These are phyloP conservation scores for Colletotrichum paranaense DNA, from an alignment of 2,329 filamentous ascomycete genomes.

Conservation along the genomic window DNA sequence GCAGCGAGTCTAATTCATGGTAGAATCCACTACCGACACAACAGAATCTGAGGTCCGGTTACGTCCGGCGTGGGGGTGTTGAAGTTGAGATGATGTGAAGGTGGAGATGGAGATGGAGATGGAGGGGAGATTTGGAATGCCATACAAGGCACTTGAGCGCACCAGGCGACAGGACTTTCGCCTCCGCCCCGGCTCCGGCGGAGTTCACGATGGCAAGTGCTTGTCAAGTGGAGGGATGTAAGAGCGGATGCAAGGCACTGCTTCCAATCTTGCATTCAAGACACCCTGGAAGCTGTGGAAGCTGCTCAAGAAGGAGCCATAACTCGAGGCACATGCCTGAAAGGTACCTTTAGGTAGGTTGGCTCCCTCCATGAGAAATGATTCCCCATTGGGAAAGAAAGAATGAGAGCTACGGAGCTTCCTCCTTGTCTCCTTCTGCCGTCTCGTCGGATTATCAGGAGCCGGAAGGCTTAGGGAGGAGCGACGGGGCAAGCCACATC, in stretches of 20 bases:
- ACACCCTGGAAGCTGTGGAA: background rate
- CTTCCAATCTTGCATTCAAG: background rate
- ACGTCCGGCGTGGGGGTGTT: background rate
- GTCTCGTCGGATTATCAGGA: background rate
- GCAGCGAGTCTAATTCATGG: background rate
- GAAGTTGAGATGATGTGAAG: background rate
- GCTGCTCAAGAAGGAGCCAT: background rate
- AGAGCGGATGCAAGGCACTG: constrained; percentile 2
- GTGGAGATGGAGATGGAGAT: background rate
- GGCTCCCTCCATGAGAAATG: constrained; percentile 4
- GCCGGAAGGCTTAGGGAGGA: constrained; percentile 11
- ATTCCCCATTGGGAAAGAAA: background rate
- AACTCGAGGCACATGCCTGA: background rate
- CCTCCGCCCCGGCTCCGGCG: background rate
- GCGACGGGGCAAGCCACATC: constrained; percentile 25
- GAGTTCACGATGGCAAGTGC: background rate
- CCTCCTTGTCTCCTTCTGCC: background rate
- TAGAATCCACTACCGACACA: background rate
- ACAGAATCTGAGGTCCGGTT: background rate
- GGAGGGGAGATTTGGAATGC: background rate
- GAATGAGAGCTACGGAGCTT: too few species aligned
- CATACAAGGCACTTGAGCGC: background rate
- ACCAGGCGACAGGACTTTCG: background rate
- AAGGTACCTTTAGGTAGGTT: background rate
- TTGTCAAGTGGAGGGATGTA: background rate